Conservation (phyloP, 2,329 filamentous ascomycete species). For the Colletotrichum lentis region DNA sequence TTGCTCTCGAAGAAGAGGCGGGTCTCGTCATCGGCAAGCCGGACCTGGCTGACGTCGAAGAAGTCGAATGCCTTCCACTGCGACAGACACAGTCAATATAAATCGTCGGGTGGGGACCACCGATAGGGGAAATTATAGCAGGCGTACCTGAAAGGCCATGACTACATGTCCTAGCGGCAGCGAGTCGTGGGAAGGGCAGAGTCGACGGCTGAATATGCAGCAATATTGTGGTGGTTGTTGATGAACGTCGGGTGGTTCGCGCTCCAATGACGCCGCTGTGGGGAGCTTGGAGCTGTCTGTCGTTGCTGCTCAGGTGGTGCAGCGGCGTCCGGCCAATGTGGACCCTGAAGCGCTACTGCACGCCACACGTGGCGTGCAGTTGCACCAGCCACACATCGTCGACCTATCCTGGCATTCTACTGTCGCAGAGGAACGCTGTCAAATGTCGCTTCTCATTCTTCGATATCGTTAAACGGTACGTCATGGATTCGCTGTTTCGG, state of each 20-base stretch:
- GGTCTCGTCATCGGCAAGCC: conserved; percentile 80
- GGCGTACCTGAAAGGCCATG: conserved; percentile 38
- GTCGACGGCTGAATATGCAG: neutral
- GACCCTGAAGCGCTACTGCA: neutral
- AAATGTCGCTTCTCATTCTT: neutral
- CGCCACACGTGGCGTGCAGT: conserved; percentile 5
- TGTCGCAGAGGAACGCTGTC: neutral
- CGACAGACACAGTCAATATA: conserved; percentile 20
- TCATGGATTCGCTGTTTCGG: too few species aligned
- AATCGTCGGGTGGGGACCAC: neutral
- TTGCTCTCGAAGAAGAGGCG: conserved; percentile 81
- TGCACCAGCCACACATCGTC: neutral
- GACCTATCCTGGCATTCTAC: too few species aligned
- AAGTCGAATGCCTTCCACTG: conserved; percentile 99
- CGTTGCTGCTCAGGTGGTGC: conserved; percentile 11
- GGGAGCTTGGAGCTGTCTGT: conserved; percentile 38
- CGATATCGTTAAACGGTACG: too few species aligned
- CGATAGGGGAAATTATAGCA: neutral
- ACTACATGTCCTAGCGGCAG: conserved; percentile 36
- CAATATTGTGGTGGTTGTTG: conserved; percentile 16
- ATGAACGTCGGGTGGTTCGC: conserved; percentile 33
- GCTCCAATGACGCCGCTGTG: conserved; percentile 43
- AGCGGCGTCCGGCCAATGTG: conserved; percentile 4
- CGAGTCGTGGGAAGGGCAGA: neutral
- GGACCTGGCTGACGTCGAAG: conserved; percentile 91